phyloP scores from a whole-genome alignment of 768 basidiomycete genomes.

The Hericium rajendrae region DNA sequence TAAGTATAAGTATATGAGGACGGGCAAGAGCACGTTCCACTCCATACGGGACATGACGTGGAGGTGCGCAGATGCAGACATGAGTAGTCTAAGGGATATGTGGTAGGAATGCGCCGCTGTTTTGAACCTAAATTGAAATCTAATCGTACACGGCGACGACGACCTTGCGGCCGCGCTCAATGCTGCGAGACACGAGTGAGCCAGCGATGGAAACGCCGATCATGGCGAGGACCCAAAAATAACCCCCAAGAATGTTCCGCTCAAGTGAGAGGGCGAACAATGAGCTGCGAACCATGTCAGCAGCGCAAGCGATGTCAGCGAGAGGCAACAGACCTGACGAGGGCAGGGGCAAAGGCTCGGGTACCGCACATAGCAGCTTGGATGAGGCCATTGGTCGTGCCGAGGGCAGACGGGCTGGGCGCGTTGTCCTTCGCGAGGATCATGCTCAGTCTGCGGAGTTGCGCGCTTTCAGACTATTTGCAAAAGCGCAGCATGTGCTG shows the following conservation, averaged over 20 bases:
- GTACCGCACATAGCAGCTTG: slow-evolving; percentile 51
- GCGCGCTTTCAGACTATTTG: background rate
- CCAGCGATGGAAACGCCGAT: slow-evolving; percentile 30
- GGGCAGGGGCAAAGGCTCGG: slow-evolving; percentile 48
- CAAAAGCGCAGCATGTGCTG: background rate
- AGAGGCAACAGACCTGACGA: slow-evolving; percentile 36
- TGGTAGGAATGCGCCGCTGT: background rate
- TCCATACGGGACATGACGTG: no score
- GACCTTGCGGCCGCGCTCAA: slow-evolving; percentile 19
- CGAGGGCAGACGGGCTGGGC: slow-evolving; percentile 43
- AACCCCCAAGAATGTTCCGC: slow-evolving; percentile 39
- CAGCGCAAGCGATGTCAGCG: no score
- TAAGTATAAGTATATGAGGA: no score
- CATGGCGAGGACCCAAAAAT: slow-evolving; percentile 53
- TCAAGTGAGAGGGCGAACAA: slow-evolving; percentile 45
- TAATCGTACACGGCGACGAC: slow-evolving; percentile 1
- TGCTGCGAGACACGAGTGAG: slow-evolving; percentile 17
- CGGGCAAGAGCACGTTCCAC: no score
- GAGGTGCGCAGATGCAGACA: no score
- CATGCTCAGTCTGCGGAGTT: slow-evolving; percentile 42
- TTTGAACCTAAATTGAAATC: background rate
- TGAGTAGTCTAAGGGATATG: no score
- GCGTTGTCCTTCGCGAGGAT: slow-evolving; percentile 46
- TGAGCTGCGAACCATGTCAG: slow-evolving; percentile 28
- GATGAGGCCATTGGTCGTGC: slow-evolving; percentile 54